Evolutionary conservation across 208 protist species (phyloP).

Genomic region (Leishmania arabica): DNA sequence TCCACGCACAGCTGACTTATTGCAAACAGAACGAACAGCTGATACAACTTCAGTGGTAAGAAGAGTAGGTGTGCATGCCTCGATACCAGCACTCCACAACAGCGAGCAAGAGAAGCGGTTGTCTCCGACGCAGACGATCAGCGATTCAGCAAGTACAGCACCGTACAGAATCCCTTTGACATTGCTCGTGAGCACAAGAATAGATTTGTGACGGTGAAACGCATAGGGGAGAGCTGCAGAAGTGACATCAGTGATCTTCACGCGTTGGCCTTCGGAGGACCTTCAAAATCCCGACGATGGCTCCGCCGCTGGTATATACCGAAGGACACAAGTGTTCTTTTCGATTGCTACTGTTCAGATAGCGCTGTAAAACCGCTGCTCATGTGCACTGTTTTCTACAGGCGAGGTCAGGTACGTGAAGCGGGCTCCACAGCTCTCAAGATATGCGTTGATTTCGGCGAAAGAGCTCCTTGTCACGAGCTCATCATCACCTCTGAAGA

Average conservation of each 20-base stretch:
- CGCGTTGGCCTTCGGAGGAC: background rate
- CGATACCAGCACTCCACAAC: background rate
- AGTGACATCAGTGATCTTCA: slow-evolving; percentile 4
- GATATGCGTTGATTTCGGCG: background rate
- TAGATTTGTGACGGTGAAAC: background rate
- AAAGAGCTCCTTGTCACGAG: background rate
- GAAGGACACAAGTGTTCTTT: slow-evolving; percentile 12
- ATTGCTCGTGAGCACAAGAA: slow-evolving; percentile 11
- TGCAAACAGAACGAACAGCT: background rate
- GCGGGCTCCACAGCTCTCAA: background rate
- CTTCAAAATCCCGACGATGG: background rate
- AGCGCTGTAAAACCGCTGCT: background rate
- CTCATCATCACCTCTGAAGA: slow-evolving; percentile 29
- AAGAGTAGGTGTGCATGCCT: background rate
- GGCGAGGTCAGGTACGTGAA: slow-evolving; percentile 7
- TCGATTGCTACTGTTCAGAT: background rate
- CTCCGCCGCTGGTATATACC: background rate
- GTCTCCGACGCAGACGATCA: slow-evolving; percentile 10
- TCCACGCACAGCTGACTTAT: slow-evolving; percentile 18
- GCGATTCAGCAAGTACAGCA: slow-evolving; percentile 15
- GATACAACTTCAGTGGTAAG: background rate
- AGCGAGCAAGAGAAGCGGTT: background rate
- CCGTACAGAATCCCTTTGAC: slow-evolving; percentile 5
- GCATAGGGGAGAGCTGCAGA: background rate
- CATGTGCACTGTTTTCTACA: background rate